phyloP scores from a whole-genome alignment of 768 basidiomycete genomes.

The Boletus pseudo-olivaceus region DNA sequence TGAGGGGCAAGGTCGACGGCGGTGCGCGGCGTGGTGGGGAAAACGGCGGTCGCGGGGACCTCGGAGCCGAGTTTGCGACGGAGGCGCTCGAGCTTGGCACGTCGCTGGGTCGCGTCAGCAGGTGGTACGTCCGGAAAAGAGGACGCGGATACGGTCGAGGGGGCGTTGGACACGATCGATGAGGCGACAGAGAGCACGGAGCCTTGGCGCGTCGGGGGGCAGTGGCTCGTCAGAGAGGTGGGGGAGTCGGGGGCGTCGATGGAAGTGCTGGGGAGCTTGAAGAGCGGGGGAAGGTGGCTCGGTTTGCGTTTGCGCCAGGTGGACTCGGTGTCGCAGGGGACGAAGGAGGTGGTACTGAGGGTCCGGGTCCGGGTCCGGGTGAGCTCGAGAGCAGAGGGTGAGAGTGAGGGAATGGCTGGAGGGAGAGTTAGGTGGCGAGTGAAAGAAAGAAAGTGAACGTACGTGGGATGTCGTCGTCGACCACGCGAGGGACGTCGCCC shows the following conservation, averaged over 20 bases:
- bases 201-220: slow-evolving; percentile 1
- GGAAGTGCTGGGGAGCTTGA: slow-evolving; percentile 13
- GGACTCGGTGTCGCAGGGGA: slow-evolving; percentile 8
- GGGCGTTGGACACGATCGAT: slow-evolving; percentile 15
- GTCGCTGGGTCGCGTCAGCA: slow-evolving; percentile 39
- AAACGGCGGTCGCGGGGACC: slow-evolving; percentile 60
- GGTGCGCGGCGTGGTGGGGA: slow-evolving; percentile 33
- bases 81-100: slow-evolving; percentile 62
- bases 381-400: not conserved
- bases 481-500: slow-evolving; percentile 55
- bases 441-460: not conserved
- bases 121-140: slow-evolving; percentile 32
- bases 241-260: slow-evolving; percentile 3
- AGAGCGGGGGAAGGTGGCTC: slow-evolving; percentile 25
- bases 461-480: slow-evolving; percentile 33
- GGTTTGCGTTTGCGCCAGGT: slow-evolving; percentile 27
- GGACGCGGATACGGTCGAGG: slow-evolving; percentile 19
- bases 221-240: not conserved
- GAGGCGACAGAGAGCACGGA: slow-evolving; percentile 23
- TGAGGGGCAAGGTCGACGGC: slow-evolving; percentile 1
- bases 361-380: not conserved
- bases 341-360: not conserved
- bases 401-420: not conserved
- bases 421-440: not conserved
- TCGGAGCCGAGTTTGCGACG: slow-evolving; percentile 59